Percentiles rank a stretch among this genome's conserved stretches.
phyloP scores from a whole-genome alignment of 2,329 filamentous ascomycete genomes.

The Fusarium cyanostomum region DNA sequence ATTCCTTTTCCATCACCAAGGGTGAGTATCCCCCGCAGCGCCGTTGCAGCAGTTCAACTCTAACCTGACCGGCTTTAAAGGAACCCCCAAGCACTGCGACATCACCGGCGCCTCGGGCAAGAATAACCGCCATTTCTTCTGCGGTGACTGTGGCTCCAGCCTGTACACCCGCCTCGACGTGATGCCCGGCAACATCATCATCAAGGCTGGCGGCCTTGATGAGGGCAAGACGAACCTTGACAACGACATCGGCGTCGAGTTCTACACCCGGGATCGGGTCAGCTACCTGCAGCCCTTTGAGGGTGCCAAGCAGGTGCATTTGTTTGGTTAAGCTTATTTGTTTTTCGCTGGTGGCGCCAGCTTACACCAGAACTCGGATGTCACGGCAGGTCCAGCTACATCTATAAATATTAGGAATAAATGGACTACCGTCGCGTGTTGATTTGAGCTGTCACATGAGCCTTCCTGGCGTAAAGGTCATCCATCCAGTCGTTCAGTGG shows the following conservation, averaged over 20 bases:
- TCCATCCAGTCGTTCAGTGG: background rate
- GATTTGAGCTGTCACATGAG: slow-evolving; percentile 13
- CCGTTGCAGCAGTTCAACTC: background rate
- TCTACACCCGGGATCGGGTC: slow-evolving; percentile 62
- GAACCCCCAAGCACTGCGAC: slow-evolving; percentile 59
- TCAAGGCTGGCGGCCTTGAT: slow-evolving; percentile 64
- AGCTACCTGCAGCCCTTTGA: slow-evolving; percentile 53
- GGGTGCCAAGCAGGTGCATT: slow-evolving; percentile 58
- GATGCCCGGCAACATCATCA: slow-evolving; percentile 59
- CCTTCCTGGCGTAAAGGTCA: background rate
- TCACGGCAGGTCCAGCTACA: background rate
- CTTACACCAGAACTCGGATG: background rate
- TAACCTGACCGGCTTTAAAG: slow-evolving; percentile 39
- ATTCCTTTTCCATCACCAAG: slow-evolving; percentile 59
- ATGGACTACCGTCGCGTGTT: background rate
- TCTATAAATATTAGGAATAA: background rate
- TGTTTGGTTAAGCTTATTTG: slow-evolving; percentile 32
- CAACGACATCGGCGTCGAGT: slow-evolving; percentile 58
- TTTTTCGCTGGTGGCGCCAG: background rate
- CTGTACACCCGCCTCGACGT: slow-evolving; percentile 63
- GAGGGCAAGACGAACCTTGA: slow-evolving; percentile 55
- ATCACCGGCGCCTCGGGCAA: slow-evolving; percentile 60
- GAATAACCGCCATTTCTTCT: slow-evolving; percentile 66
- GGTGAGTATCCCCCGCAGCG: slow-evolving; percentile 47
- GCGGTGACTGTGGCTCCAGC: slow-evolving; percentile 59